Evolutionary conservation across 176 grass and related monocot genomes (phyloP).

Genomic region (Saccharum spontaneum): DNA sequence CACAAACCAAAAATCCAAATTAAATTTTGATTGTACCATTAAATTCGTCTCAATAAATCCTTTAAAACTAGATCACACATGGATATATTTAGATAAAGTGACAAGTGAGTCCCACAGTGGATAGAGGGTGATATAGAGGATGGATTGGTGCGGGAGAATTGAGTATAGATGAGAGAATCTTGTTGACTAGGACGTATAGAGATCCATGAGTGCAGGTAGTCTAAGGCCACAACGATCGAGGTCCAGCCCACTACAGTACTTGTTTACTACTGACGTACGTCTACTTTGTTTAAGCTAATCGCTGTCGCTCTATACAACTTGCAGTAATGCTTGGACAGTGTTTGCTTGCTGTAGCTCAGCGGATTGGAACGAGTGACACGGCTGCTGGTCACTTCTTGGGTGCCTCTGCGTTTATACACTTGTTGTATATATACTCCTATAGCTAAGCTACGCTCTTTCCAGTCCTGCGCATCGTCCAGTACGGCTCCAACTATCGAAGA

Average conservation of each 20-base stretch:
- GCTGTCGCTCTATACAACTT: background rate
- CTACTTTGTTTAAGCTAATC: background rate
- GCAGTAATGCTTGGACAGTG: slow-evolving; percentile 31
- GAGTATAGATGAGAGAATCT: too few relatives aligned
- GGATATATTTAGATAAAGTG: too few relatives aligned
- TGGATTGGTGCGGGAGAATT: too few relatives aligned
- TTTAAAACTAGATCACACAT: too few relatives aligned
- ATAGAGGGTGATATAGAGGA: too few relatives aligned
- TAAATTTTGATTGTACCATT: too few relatives aligned
- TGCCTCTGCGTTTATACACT: background rate
- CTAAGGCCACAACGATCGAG: background rate
- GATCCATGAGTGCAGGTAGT: too few relatives aligned
- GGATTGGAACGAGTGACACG: slow-evolving; percentile 37
- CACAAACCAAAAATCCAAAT: too few relatives aligned
- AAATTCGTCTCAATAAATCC: too few relatives aligned
- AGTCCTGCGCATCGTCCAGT: background rate
- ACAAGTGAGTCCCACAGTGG: too few relatives aligned
- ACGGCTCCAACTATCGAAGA: slow-evolving; percentile 14
- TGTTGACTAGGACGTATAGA: too few relatives aligned
- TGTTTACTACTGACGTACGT: background rate
- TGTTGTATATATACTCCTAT: background rate
- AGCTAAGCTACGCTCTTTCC: background rate
- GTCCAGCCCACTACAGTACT: background rate
- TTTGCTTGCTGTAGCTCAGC: background rate
- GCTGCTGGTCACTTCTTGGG: background rate